Evolutionary conservation across 345 rosid species (phyloP).

Genomic region (Murraya koenigii): DNA sequence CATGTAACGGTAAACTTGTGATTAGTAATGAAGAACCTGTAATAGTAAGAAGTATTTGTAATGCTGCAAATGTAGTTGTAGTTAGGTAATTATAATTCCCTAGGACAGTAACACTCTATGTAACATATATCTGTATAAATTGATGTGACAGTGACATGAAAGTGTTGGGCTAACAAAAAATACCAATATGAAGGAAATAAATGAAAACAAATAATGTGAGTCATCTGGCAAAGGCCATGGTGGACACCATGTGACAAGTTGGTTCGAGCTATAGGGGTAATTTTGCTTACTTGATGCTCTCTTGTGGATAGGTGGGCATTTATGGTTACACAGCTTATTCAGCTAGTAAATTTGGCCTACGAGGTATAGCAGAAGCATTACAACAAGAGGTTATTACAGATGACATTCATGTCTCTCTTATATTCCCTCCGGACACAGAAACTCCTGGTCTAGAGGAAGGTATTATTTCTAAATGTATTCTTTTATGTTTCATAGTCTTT

Average conservation of each 20-base stretch:
- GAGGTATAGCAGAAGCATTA: constrained; percentile 87
- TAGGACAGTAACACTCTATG: too few relatives aligned
- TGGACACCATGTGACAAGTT: background rate
- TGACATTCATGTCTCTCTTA: constrained; percentile 68
- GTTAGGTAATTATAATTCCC: too few relatives aligned
- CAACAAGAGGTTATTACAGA: constrained; percentile 86
- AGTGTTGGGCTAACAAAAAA: too few relatives aligned
- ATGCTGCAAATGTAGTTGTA: too few relatives aligned
- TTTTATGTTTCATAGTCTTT: background rate
- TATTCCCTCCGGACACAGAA: constrained; percentile 87
- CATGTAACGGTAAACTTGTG: background rate
- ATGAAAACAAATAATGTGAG: too few relatives aligned
- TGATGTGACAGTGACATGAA: too few relatives aligned
- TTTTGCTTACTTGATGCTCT: background rate
- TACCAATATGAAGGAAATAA: too few relatives aligned
- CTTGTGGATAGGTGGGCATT: constrained; percentile 60
- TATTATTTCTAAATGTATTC: constrained; percentile 4
- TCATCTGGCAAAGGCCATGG: too few relatives aligned
- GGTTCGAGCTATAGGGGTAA: background rate
- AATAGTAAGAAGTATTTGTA: background rate
- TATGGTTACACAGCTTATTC: constrained; percentile 90
- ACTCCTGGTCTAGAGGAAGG: constrained; percentile 81
- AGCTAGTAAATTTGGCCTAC: constrained; percentile 79
- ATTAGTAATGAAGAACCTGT: background rate
- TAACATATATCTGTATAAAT: too few relatives aligned